A percentile compares a stretch with the other conserved stretches of the same genome.
phyloP scores from a whole-genome alignment of 192 early-diverging fungal genomes.

The Dissophora ornata region DNA sequence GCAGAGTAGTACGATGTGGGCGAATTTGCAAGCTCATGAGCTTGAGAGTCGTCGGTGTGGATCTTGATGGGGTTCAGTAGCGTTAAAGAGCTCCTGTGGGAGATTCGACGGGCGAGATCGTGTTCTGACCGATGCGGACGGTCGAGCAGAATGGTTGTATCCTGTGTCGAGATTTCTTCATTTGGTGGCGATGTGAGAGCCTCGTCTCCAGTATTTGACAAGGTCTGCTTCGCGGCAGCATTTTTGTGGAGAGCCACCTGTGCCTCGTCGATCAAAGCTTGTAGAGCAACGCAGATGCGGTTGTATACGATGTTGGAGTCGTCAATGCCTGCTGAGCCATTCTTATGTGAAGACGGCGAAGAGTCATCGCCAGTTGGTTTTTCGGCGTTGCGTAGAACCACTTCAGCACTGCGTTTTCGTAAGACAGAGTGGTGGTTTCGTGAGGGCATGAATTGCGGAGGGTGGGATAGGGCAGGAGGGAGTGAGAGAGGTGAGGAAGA shows the following conservation, averaged over 20 bases:
- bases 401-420: conserved; percentile 20
- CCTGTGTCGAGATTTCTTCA: background rate
- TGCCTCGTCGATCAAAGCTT: conserved; percentile 32
- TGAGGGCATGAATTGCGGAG: too few relatives aligned
- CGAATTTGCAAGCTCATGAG: background rate
- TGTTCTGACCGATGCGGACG: background rate
- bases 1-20: conserved; percentile 24
- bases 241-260: conserved; percentile 28
- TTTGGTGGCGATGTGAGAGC: background rate
- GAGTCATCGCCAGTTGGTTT: background rate
- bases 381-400: conserved; percentile 8
- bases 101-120: background rate
- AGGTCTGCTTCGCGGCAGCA: background rate
- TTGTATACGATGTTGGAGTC: conserved; percentile 40
- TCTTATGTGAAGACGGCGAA: background rate
- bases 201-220: background rate
- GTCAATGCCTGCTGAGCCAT: background rate
- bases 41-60: background rate
- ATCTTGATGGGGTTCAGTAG: background rate
- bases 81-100: background rate
- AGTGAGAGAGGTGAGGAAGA: background rate
- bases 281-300: conserved; percentile 35
- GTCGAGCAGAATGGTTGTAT: background rate
- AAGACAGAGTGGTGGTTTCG: too few relatives aligned
- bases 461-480: background rate